Conservation (phyloP, 2,329 filamentous ascomycete species). For the Elsinoe australis region DNA sequence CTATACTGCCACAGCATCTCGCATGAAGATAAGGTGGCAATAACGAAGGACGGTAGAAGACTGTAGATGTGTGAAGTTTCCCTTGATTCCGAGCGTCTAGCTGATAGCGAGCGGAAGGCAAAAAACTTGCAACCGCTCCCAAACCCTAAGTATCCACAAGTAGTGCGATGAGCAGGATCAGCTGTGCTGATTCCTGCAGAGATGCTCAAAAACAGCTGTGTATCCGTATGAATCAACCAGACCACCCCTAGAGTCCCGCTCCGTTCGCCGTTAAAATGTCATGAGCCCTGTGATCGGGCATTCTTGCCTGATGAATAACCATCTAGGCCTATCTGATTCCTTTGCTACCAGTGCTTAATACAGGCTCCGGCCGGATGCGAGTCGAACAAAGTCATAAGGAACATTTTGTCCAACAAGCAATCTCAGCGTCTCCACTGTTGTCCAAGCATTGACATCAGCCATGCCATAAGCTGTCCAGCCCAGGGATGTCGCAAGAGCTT, state of each 20-base stretch:
- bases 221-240: conserved; percentile 3
- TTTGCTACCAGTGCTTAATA: conserved; percentile 26
- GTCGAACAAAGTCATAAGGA: conserved; percentile 75
- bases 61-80: too few species aligned
- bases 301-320: too few species aligned
- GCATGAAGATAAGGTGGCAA: neutral
- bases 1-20: too few species aligned
- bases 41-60: neutral
- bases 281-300: too few species aligned
- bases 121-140: neutral
- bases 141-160: neutral
- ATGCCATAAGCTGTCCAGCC: conserved; percentile 75
- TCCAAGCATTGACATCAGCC: conserved; percentile 74
- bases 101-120: neutral
- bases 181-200: neutral
- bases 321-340: too few species aligned
- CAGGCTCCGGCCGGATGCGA: conserved; percentile 56
- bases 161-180: neutral
- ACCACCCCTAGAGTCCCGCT: neutral
- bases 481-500: conserved; percentile 60
- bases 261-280: conserved; percentile 9
- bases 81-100: neutral
- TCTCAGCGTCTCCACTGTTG: conserved; percentile 71
- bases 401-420: conserved; percentile 79
- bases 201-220: conserved; percentile 1